Evolutionary conservation across 2,329 filamentous ascomycete species (phyloP), one percentile per base, ranked within the genome.

Genomic region (Neofusicoccum umdonicola): DNA sequence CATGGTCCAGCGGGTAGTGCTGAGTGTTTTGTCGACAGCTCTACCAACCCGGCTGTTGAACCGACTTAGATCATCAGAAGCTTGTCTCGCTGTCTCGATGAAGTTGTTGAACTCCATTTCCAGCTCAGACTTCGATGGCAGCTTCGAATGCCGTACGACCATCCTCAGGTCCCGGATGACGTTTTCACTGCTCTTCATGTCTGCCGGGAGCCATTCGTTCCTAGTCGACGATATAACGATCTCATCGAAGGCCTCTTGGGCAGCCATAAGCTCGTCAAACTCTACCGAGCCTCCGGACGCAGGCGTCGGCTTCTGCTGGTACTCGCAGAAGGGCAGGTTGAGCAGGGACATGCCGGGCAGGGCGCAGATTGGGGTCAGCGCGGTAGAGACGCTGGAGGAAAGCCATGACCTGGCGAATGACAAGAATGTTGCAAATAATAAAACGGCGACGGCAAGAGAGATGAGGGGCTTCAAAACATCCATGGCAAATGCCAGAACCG

Each of bases 31-130:
- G 71, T 94, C 91, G 41, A 93, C 87, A 1, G 89, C 88, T 11
- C 87, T 84, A 4, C 90, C 90, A 68, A 93, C 88, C 69, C 90
- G 88, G 0, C 86, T 87, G 77, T 93, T 93, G 82, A 93, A 95
- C 65, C 83, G 85, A 66, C 89, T 88, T 4, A 95, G 82, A 64
- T 90, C 87, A 50, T 83, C 81, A 3, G 89, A 86, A 1, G 89
- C 87, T 52, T 84, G 82, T 3, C 86, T 81, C 1, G 89, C 88
- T 0, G 86, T 87, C 9, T 89, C 86, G 68, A 95, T 86, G 76
- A 93, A 96, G 57, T 86, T 86, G 67, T 90, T 86, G 64, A 96
- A 90, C 73, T 94, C 91, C 22, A 88, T 82, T 4, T 91, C 85
- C 12, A 96, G 84, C 75, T 93, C 89, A 41, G 89, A 84, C 35